Percentiles rank a stretch among this genome's conserved stretches.
These are phyloP conservation scores for Leccinum longicurvipes DNA, from an alignment of 768 basidiomycete species.

Conservation along the genomic window DNA sequence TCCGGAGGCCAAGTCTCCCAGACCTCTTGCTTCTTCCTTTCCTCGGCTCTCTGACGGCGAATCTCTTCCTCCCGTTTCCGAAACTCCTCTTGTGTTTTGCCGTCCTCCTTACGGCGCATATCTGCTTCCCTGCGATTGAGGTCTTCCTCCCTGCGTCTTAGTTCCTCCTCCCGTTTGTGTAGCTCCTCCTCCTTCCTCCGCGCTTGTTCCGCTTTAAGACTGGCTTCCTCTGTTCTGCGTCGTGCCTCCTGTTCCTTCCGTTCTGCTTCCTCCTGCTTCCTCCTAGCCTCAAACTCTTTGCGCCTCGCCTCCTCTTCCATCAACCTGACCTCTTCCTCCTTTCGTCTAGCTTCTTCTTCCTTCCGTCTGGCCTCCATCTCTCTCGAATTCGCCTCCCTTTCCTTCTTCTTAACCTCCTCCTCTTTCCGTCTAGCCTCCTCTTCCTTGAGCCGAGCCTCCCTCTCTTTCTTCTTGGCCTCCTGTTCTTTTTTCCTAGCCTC, in stretches of 20 bases:
- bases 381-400: slow-evolving; percentile 27
- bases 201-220: slow-evolving; percentile 20
- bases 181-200: slow-evolving; percentile 26
- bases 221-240: slow-evolving; percentile 26
- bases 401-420: slow-evolving; percentile 19
- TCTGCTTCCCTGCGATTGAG: slow-evolving; percentile 30
- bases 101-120: slow-evolving; percentile 28
- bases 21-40: slow-evolving; percentile 28
- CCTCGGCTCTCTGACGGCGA: slow-evolving; percentile 29
- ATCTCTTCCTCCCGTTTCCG: slow-evolving; percentile 32
- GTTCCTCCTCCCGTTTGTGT: slow-evolving; percentile 27
- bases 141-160: slow-evolving; percentile 32
- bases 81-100: slow-evolving; percentile 26
- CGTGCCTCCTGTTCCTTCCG: slow-evolving; percentile 32
- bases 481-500: slow-evolving; percentile 20
- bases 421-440: slow-evolving; percentile 21
- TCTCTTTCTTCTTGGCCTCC: slow-evolving; percentile 30
- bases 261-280: slow-evolving; percentile 27
- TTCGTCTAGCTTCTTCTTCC: slow-evolving; percentile 29
- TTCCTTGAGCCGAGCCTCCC: slow-evolving; percentile 19
- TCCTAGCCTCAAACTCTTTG: slow-evolving; percentile 30
- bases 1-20: slow-evolving; percentile 30
- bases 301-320: slow-evolving; percentile 24
- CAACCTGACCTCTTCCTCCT: slow-evolving; percentile 26
- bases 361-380: slow-evolving; percentile 27